Evolutionary conservation across 1,284 basidiomycete species (phyloP).

Genomic region (Microbotryomycetes sp.): DNA sequence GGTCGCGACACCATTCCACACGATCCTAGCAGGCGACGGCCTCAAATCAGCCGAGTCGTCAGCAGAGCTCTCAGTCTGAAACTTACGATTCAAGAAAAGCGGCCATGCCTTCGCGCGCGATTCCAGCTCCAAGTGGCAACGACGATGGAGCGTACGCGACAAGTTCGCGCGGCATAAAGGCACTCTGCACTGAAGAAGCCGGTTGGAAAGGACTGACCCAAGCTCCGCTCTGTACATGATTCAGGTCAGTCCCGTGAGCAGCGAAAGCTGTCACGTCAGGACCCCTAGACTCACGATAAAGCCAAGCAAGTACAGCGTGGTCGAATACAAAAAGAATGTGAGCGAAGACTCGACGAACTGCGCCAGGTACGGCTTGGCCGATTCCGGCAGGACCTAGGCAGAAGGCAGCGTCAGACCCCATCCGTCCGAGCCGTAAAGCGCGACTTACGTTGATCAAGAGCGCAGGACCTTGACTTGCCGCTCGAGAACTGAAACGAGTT

Average conservation of each 20-base stretch:
- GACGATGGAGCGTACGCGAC: slow-evolving; percentile 5
- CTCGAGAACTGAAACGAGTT: slow-evolving; percentile 7
- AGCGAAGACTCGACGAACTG: slow-evolving; percentile 25
- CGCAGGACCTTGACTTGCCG: slow-evolving; percentile 15
- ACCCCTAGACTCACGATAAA: slow-evolving; percentile 11
- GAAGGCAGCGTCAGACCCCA: not conserved
- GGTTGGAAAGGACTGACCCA: slow-evolving; percentile 2
- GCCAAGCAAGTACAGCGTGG: slow-evolving; percentile 26
- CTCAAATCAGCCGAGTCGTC: too few relatives aligned
- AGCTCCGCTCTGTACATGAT: not conserved
- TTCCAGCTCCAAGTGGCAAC: slow-evolving; percentile 1
- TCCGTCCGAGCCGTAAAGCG: too few relatives aligned
- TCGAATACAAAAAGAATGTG: slow-evolving; percentile 25
- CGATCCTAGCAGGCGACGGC: slow-evolving; percentile 5
- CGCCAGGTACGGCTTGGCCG: slow-evolving; percentile 18
- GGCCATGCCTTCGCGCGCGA: slow-evolving; percentile 14
- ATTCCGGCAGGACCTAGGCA: slow-evolving; percentile 22
- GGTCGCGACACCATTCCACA: slow-evolving; percentile 25
- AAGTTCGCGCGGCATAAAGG: slow-evolving; percentile 3
- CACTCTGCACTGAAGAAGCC: slow-evolving; percentile 7
- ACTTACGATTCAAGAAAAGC: slow-evolving; percentile 13
- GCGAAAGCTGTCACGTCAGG: not conserved
- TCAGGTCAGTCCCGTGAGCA: not conserved
- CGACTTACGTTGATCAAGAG: slow-evolving; percentile 16
- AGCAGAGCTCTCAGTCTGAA: not conserved